Percentiles rank a stretch among this genome's conserved stretches.
Evolutionary conservation across 179 eudicot genomes (phyloP).

Genomic region (Carnegiea gigantea): DNA sequence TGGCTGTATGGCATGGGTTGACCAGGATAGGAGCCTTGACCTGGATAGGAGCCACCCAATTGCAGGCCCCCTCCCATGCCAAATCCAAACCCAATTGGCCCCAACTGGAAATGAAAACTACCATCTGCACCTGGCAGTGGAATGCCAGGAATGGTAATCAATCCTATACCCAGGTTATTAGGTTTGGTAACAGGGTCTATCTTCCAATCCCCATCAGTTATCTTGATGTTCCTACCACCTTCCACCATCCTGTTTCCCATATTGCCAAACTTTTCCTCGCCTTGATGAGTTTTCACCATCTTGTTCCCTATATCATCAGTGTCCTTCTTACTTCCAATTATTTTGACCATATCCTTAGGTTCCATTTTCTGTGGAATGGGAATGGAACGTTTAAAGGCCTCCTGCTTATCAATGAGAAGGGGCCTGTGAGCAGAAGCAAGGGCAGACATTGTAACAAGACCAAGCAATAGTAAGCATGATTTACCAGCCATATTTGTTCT

Average conservation of each 20-base stretch:
- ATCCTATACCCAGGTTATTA: neutral
- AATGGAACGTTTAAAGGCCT: neutral
- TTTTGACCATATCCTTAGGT: neutral
- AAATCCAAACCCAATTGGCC: constrained; percentile 31
- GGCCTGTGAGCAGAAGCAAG: constrained; percentile 25
- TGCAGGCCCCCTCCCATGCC: constrained; percentile 14
- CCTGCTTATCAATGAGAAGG: neutral
- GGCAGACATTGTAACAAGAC: constrained; percentile 17
- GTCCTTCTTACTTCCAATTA: neutral
- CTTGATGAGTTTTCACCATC: neutral
- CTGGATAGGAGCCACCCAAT: neutral
- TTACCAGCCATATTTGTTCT: constrained; percentile 23
- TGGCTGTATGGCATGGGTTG: constrained; percentile 17
- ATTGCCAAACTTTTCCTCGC: neutral
- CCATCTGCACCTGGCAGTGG: constrained; percentile 24
- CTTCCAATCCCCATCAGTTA: neutral
- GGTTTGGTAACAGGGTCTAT: neutral
- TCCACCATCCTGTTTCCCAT: neutral
- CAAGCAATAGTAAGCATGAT: constrained; percentile 19
- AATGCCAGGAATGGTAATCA: constrained; percentile 20
- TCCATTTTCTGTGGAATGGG: neutral
- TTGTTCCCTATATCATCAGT: neutral
- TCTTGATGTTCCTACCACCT: neutral
- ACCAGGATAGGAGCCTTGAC: neutral
- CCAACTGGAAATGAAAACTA: constrained; percentile 27